Conservation (phyloP, 371 early-diverging fungal genomes). For the Syncephalastrum racemosum region DNA sequence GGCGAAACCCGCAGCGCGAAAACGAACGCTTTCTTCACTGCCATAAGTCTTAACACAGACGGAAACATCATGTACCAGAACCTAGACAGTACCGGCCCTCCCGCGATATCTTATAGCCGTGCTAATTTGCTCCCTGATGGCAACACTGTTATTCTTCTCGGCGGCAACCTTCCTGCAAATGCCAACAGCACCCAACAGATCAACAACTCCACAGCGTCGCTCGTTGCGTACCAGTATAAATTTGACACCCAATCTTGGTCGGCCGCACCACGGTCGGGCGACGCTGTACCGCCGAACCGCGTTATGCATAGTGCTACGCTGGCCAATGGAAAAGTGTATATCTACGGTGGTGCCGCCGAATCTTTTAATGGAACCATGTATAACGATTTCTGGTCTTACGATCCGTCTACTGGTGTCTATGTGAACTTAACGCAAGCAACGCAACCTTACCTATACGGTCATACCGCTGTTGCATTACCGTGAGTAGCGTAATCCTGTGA, state of each 20-base stretch:
- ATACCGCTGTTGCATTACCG: constrained; percentile 9
- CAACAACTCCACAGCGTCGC: not conserved
- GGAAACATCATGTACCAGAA: constrained; percentile 4
- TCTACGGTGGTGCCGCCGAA: constrained; percentile 10
- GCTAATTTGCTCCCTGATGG: constrained; percentile 11
- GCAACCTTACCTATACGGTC: constrained; percentile 6
- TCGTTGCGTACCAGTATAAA: constrained; percentile 5
- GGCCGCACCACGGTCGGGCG: not conserved
- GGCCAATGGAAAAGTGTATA: constrained; percentile 15
- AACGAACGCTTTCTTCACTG: constrained; percentile 3
- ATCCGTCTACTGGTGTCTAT: constrained; percentile 10
- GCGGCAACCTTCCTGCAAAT: not conserved
- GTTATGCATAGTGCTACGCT: constrained; percentile 1
- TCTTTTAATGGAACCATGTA: not conserved
- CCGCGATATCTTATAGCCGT: too few relatives aligned
- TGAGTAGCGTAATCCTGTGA: not conserved
- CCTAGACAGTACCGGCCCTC: too few relatives aligned
- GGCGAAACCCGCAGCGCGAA: constrained; percentile 9
- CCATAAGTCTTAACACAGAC: constrained; percentile 3
- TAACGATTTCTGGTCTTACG: constrained; percentile 15
- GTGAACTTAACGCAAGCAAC: not conserved
- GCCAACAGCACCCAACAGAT: not conserved
- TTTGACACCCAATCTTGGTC: constrained; percentile 14
- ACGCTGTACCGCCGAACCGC: constrained; percentile 9
- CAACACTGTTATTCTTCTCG: constrained; percentile 12